These are phyloP conservation scores for Coemansia sp. DNA, from an alignment of 192 early-diverging fungal species.

Conservation along the genomic window DNA sequence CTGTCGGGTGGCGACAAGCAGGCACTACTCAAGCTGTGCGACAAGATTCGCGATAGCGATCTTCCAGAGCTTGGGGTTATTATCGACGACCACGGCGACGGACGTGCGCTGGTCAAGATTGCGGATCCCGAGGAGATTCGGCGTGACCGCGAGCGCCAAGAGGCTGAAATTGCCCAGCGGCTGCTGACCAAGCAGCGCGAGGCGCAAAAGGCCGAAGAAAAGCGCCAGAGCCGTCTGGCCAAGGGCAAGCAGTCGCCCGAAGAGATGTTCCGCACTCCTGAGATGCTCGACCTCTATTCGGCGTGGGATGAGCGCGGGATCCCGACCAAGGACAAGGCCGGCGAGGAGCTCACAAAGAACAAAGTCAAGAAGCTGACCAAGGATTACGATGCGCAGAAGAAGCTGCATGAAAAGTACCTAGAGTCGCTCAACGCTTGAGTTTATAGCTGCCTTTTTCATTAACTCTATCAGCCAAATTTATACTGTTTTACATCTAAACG, in stretches of 20 bases:
- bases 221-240: slow-evolving; percentile 67
- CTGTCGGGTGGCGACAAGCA: slow-evolving; percentile 47
- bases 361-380: slow-evolving; percentile 86
- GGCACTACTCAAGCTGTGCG: slow-evolving; percentile 75
- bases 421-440: slow-evolving; percentile 9
- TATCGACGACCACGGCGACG: slow-evolving; percentile 94
- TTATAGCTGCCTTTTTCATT: no score
- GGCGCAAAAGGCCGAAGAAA: slow-evolving; percentile 61
- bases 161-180: slow-evolving; percentile 64
- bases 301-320: slow-evolving; percentile 83
- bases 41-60: slow-evolving; percentile 85
- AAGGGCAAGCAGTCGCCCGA: slow-evolving; percentile 74
- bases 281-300: slow-evolving; percentile 62
- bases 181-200: slow-evolving; percentile 62
- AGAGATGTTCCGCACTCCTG: slow-evolving; percentile 78
- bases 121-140: slow-evolving; percentile 71
- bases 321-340: slow-evolving; percentile 80
- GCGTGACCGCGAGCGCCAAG: slow-evolving; percentile 64
- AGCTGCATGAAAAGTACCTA: slow-evolving; percentile 86
- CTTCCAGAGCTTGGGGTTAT: slow-evolving; percentile 85
- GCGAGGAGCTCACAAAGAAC: slow-evolving; percentile 80
- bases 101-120: slow-evolving; percentile 89
- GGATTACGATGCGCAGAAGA: slow-evolving; percentile 81
- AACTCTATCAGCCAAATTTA: no score
- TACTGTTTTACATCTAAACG: no score